Conservation (phyloP, 2,329 filamentous ascomycete species). For the Coniochaeta pulveracea region DNA sequence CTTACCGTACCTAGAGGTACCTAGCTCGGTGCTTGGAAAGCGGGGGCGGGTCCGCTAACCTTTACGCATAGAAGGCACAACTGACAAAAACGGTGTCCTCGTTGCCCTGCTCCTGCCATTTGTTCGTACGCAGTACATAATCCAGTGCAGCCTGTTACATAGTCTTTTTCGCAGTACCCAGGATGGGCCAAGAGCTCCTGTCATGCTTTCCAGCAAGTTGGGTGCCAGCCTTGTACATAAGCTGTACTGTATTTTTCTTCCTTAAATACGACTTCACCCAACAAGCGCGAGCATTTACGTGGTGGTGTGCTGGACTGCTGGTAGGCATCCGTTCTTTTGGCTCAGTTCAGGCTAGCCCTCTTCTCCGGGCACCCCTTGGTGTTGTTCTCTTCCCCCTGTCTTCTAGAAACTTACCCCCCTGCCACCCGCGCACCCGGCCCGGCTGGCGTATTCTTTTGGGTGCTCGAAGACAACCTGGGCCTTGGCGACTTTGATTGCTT, state of each 20-base stretch:
- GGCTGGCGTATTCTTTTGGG: conserved; percentile 4
- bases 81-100: too few species aligned
- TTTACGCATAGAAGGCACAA: too few species aligned
- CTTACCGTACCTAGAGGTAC: too few species aligned
- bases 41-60: too few species aligned
- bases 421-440: conserved; percentile 6
- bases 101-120: too few species aligned
- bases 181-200: too few species aligned
- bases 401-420: conserved; percentile 9
- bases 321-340: neutral
- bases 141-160: too few species aligned
- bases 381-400: conserved; percentile 8
- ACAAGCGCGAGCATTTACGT: neutral
- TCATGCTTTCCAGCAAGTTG: too few species aligned
- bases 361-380: conserved; percentile 1
- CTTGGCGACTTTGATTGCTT: conserved; percentile 11
- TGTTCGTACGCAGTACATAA: too few species aligned
- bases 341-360: neutral
- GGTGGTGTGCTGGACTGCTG: neutral
- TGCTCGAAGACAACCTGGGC: neutral
- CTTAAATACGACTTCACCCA: neutral
- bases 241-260: neutral
- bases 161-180: too few species aligned
- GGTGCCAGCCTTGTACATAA: too few species aligned
- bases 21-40: too few species aligned